phyloP scores from a whole-genome alignment of 805 yeast genomes.

The Ogataea nakhonphanomensis region DNA sequence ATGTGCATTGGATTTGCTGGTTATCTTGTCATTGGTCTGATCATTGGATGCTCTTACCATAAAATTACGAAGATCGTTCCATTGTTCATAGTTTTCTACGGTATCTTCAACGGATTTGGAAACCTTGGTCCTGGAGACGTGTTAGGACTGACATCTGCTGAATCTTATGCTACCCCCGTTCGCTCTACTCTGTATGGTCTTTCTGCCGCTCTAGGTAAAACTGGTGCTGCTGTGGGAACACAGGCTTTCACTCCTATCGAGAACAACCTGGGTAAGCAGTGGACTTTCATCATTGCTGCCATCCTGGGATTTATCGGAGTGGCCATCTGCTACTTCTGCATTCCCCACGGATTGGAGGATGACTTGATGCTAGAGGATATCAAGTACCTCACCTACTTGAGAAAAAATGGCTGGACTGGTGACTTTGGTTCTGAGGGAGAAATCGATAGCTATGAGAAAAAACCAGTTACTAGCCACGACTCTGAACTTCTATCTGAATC shows the following conservation, averaged over 20 bases:
- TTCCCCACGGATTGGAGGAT: slow-evolving; percentile 69
- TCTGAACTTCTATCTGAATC: not conserved
- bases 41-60: slow-evolving; percentile 62
- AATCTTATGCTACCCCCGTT: slow-evolving; percentile 70
- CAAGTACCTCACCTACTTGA: slow-evolving; percentile 43
- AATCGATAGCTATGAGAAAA: slow-evolving; percentile 56
- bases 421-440: slow-evolving; percentile 51
- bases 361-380: slow-evolving; percentile 53
- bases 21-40: slow-evolving; percentile 66
- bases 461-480: not conserved
- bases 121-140: slow-evolving; percentile 78
- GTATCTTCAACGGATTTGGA: slow-evolving; percentile 66
- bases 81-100: slow-evolving; percentile 68
- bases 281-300: slow-evolving; percentile 83
- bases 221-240: slow-evolving; percentile 83
- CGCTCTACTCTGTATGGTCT: slow-evolving; percentile 75
- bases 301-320: slow-evolving; percentile 66
- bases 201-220: slow-evolving; percentile 77
- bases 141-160: slow-evolving; percentile 66
- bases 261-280: slow-evolving; percentile 56
- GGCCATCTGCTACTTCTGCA: slow-evolving; percentile 51
- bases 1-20: slow-evolving; percentile 70
- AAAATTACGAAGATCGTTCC: slow-evolving; percentile 55
- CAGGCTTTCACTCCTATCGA: slow-evolving; percentile 68
- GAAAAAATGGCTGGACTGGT: slow-evolving; percentile 48